These are phyloP conservation scores for Monilinia laxa DNA, from an alignment of 2,329 filamentous ascomycete genomes.

Conservation along the genomic window DNA sequence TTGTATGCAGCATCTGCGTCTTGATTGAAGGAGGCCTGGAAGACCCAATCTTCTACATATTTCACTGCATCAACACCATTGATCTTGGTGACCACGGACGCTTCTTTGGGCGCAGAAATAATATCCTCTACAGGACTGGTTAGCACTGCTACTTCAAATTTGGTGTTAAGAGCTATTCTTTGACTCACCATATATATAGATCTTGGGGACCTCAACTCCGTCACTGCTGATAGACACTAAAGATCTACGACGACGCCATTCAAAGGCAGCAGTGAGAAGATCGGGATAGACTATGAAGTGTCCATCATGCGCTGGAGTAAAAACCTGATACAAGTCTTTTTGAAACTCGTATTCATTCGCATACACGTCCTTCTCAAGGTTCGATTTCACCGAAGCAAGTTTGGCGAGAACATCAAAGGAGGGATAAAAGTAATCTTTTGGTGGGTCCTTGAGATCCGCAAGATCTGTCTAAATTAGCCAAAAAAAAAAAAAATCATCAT, in stretches of 20 bases:
- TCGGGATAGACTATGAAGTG: constrained; percentile 60
- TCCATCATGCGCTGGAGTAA: constrained; percentile 60
- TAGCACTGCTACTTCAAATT: background rate
- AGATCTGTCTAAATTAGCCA: constrained; percentile 30
- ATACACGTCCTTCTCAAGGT: constrained; percentile 45
- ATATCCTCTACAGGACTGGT: constrained; percentile 43
- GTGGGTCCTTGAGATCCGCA: constrained; percentile 49
- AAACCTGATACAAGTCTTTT: constrained; percentile 52
- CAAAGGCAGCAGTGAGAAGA: constrained; percentile 52
- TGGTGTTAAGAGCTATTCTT: background rate
- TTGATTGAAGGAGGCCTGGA: constrained; percentile 42
- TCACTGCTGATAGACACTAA: constrained; percentile 62
- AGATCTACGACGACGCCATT: constrained; percentile 48
- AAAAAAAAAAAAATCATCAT: background rate
- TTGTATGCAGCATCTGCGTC: constrained; percentile 46
- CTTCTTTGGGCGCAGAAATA: constrained; percentile 44
- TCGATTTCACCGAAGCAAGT: constrained; percentile 48
- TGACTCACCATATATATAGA: constrained; percentile 51
- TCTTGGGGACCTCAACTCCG: constrained; percentile 56
- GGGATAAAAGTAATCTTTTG: constrained; percentile 50
- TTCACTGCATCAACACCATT: constrained; percentile 55
- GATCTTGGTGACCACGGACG: constrained; percentile 53
- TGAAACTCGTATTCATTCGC: constrained; percentile 57
- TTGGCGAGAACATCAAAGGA: constrained; percentile 49
- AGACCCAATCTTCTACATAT: constrained; percentile 49